Base-by-base conservation (phyloP, 108 stramenopile genomes). In the Aurantiochytrium sp. region DNA sequence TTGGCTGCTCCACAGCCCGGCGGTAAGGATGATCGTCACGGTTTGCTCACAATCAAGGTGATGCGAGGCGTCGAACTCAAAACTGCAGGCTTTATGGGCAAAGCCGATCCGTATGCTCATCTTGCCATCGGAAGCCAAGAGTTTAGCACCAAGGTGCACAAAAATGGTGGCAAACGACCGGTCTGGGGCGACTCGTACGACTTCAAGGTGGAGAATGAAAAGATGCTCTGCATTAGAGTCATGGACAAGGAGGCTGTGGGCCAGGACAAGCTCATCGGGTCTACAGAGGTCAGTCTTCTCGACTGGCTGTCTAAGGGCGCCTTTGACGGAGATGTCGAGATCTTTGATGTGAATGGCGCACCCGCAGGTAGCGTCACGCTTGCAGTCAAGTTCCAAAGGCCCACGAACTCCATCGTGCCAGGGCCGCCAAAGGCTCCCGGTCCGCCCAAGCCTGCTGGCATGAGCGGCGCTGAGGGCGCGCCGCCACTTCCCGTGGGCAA, bases 201-300 rank as follows among this genome's bases (percentile, higher is more conserved):
- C 42, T 96, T 95, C 89, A 95, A 96, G 51, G 96, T 96, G 10
- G 93, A 91, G 21, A 96, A 94, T 44, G 95, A 96, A 89, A 94
- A 95, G 90, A 95, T 95, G 29, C 72, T 95, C 8, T 90, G 93
- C 71, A 89, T 96, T 16, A 94, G 95, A 58, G 91, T 96, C 23
- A 88, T 95, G 60, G 96, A 96, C 88, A 95, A 95, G 92, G 95
- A 94, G 88, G 60, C 93, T 58, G 95, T 96, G n/a, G 95, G 96
- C 42, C 93, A 93, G 21, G 96, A 96, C 90, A 96, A 95, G 88
- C 95, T 95, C 71, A 95, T 96, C 95, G 96, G 96, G 12, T 90
- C 64, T 42, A 94, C 95, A 12, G 93, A 94, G 76, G 94, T 96
- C 25, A 91, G 94, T 44, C 95, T 96, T 72, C 91, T 96, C 69